These are phyloP conservation scores for Cetraspora pellucida DNA, from an alignment of 192 early-diverging fungal genomes.

Conservation along the genomic window DNA sequence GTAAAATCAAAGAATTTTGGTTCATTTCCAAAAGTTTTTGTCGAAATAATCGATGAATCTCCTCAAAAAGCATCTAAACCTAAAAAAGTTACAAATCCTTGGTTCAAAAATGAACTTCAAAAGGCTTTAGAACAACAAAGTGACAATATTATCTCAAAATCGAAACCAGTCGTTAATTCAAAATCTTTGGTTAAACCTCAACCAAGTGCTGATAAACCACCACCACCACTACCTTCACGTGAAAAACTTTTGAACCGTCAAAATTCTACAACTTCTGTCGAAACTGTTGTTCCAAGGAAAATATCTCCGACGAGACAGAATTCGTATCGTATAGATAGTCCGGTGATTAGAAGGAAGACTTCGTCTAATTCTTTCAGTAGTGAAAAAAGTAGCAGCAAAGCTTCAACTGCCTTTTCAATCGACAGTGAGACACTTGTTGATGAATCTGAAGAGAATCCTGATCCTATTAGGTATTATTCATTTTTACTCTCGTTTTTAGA, in stretches of 20 bases:
- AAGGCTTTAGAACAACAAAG: too few relatives aligned
- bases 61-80: not conserved
- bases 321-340: not conserved
- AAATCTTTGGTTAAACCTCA: too few relatives aligned
- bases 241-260: not conserved
- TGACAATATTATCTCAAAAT: too few relatives aligned
- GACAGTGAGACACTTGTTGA: not conserved
- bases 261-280: not conserved
- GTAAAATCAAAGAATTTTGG: slow-evolving; percentile 8
- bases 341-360: not conserved
- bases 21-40: slow-evolving; percentile 31
- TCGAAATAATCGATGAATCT: not conserved
- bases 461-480: not conserved
- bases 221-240: slow-evolving; percentile 5
- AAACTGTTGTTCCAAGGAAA: not conserved
- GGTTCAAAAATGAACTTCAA: not conserved
- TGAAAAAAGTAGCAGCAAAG: not conserved
- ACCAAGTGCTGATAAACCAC: not conserved
- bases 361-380: not conserved
- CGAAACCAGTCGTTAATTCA: too few relatives aligned
- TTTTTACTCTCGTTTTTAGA: not conserved
- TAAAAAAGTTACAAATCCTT: not conserved
- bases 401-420: not conserved
- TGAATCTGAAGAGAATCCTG: not conserved
- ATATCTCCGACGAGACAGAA: not conserved